Base-by-base conservation (phyloP, 1,139 yeast genomes). In the Debaryomycetaceae sp. region DNA sequence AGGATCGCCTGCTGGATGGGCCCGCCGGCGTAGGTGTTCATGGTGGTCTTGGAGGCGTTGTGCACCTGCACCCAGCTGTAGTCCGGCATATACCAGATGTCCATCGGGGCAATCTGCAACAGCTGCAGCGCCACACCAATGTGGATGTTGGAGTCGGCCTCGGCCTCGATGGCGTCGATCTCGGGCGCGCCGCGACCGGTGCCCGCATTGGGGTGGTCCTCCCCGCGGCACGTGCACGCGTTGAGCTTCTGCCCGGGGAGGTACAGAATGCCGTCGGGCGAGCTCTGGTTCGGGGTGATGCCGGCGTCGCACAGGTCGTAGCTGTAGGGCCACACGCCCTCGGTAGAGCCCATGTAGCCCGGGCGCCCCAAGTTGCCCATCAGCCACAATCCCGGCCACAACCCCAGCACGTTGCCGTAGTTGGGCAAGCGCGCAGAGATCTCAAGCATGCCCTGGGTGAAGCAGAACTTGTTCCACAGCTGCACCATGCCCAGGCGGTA, bases 311-410 rank as follows among this genome's bases (percentile, higher is more conserved):
- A 85, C 13, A 73, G 57, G 25, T 78, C 75, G 51, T 85, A 85
- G n/a, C 86, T 67, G 48, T 84, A 85, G 3, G 95, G 95, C 95
- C 95, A 85, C 10, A 83, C 80, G 26, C 95, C 95, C 27, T 83
- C 91, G 3, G 94, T 74, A 6, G 85, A 57, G 3, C 89, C 88
- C 50, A 76, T 52, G 51, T 71, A 84, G 9, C 95, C 95, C 0
- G 95, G 86, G 44, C 95, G 71, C 18, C 83, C 95, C 37, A 85
- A 61, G 46, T 85, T 85, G 29, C 95, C 95, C 70, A 85, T 67
- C 2, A 91, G 71, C 95, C 95, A 85, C 34, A 83, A 51, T 58
- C 94, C 95, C 1, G 95, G 95, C 95, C 95, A 85, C 35, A 84
- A 61, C 25, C 95, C 95, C 7, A 77, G 66, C 16, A 77, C 65